Conservation (phyloP, 2,329 filamentous ascomycete genomes). For the Alternaria sp. region DNA sequence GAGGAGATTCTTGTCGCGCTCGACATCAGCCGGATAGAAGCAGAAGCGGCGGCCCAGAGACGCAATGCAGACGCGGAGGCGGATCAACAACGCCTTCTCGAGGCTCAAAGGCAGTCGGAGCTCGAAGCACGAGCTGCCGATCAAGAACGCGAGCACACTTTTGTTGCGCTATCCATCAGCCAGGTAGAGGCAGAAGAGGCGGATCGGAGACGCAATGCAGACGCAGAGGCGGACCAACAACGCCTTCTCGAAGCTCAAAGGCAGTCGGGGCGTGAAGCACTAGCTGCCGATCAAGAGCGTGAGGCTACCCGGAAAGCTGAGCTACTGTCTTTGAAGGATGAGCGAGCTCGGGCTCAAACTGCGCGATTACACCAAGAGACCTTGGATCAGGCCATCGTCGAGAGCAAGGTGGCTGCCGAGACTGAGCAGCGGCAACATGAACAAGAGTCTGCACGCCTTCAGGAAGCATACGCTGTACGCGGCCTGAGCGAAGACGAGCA, state of each 20-base stretch:
- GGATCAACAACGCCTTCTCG: neutral
- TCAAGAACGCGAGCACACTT: neutral
- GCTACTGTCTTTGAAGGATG: neutral
- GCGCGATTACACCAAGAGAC: neutral
- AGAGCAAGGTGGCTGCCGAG: neutral
- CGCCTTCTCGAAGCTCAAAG: neutral
- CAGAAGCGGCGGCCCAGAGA: neutral
- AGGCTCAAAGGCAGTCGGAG: neutral
- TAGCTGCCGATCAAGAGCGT: neutral
- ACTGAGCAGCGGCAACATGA: neutral
- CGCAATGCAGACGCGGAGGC: neutral
- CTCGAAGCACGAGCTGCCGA: neutral
- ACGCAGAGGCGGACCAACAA: neutral
- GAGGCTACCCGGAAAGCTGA: neutral
- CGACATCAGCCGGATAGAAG: neutral
- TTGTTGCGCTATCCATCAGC: neutral
- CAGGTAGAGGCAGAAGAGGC: neutral
- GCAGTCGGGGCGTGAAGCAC: neutral
- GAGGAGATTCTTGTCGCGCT: neutral
- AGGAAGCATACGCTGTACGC: neutral
- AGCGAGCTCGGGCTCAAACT: neutral
- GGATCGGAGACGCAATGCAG: neutral
- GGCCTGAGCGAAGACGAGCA: neutral
- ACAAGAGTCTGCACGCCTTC: neutral
- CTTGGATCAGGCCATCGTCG: neutral